phyloP scores from a whole-genome alignment of 371 early-diverging fungal species.

The Mucor saturninus region DNA sequence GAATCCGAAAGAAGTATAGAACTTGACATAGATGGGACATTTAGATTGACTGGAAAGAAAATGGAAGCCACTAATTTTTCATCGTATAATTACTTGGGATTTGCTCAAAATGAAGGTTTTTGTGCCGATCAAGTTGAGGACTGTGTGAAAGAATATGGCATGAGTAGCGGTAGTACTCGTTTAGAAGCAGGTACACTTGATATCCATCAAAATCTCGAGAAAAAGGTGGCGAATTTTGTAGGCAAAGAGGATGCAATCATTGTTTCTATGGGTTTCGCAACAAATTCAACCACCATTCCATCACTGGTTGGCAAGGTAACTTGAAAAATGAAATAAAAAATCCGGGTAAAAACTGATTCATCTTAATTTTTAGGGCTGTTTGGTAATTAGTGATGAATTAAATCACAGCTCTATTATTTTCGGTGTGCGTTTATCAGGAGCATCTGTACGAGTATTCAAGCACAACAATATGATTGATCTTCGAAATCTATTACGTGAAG shows the following conservation, averaged over 20 bases:
- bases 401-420: conserved; percentile 98
- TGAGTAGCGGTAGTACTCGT: conserved; percentile 70
- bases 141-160: conserved; percentile 67
- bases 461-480: conserved; percentile 91
- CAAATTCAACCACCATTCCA: conserved; percentile 97
- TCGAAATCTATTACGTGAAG: conserved; percentile 85
- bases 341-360: conserved; percentile 51
- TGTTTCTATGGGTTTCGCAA: conserved; percentile 80
- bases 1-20: not conserved
- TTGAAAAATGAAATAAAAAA: too few species aligned
- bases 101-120: conserved; percentile 90
- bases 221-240: conserved; percentile 89
- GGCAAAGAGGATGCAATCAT: conserved; percentile 53
- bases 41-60: conserved; percentile 78
- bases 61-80: conserved; percentile 91
- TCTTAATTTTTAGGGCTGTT: conserved; percentile 59
- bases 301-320: conserved; percentile 81
- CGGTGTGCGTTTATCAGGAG: conserved; percentile 95
- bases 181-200: conserved; percentile 75
- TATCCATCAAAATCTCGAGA: conserved; percentile 86
- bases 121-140: conserved; percentile 93
- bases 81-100: conserved; percentile 99
- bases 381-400: conserved; percentile 97
- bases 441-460: conserved; percentile 94
- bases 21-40: conserved; percentile 23